phyloP scores from a whole-genome alignment of 305 asterid genomes.

The Fraxinus platypoda region DNA sequence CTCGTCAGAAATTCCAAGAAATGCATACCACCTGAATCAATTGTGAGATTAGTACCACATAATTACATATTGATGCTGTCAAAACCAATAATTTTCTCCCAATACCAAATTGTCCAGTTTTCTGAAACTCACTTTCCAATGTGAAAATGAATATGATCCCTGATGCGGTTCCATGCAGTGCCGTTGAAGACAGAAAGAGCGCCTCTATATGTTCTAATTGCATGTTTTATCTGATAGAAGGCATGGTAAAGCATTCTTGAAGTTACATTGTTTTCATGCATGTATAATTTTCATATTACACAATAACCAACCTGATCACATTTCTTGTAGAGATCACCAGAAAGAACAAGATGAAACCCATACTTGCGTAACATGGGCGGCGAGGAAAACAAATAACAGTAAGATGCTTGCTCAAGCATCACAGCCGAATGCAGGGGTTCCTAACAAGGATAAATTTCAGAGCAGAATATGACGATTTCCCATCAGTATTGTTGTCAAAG shows the following conservation, averaged over 20 bases:
- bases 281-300: conserved; percentile 11
- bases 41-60: conserved; percentile 26
- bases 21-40: conserved; percentile 90
- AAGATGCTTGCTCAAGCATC: conserved; percentile 99
- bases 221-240: conserved; percentile 78
- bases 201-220: conserved; percentile 84
- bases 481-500: conserved; percentile 27
- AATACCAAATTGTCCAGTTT: conserved; percentile 14
- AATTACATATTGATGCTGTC: conserved; percentile 13
- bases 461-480: conserved; percentile 23
- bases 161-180: conserved; percentile 84
- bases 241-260: conserved; percentile 27
- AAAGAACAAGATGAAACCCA: conserved; percentile 98
- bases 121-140: conserved; percentile 80
- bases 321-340: conserved; percentile 95
- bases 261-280: conserved; percentile 26
- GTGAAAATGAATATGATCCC: conserved; percentile 95
- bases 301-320: conserved; percentile 72
- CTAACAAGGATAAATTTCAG: conserved; percentile 55
- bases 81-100: not conserved
- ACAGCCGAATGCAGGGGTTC: conserved; percentile 92
- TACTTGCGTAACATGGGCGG: conserved; percentile 85
- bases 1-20: conserved; percentile 84
- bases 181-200: conserved; percentile 92
- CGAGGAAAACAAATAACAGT: conserved; percentile 80